phyloP scores from a whole-genome alignment of 2,329 filamentous ascomycete species.

The Penicillium sp. region DNA sequence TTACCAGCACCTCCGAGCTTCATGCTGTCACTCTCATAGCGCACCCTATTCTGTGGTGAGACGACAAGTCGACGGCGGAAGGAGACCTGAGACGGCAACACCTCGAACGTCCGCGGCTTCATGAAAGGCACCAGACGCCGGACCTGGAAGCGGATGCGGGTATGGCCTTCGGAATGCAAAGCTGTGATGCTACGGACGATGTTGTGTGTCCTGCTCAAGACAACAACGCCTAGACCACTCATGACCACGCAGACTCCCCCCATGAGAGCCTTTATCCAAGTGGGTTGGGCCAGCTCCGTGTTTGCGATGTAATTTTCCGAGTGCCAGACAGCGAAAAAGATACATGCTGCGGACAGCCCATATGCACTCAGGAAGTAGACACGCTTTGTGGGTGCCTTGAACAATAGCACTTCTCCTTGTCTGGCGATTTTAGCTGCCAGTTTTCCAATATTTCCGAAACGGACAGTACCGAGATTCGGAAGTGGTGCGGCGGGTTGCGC shows the following conservation, averaged over 20 bases:
- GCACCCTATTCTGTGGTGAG: slow-evolving; percentile 23
- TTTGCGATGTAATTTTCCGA: slow-evolving; percentile 48
- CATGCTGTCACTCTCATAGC: slow-evolving; percentile 18
- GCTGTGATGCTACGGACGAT: slow-evolving; percentile 58
- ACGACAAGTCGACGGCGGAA: slow-evolving; percentile 34
- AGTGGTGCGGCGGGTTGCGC: background rate
- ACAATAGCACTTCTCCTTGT: slow-evolving; percentile 57
- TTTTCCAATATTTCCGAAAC: slow-evolving; percentile 45
- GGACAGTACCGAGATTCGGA: background rate
- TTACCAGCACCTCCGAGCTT: slow-evolving; percentile 11
- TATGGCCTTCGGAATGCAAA: slow-evolving; percentile 36
- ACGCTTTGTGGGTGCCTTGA: slow-evolving; percentile 60
- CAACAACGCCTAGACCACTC: slow-evolving; percentile 56
- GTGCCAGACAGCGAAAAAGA: slow-evolving; percentile 50
- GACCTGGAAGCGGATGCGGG: slow-evolving; percentile 35
- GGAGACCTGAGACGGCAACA: slow-evolving; percentile 31
- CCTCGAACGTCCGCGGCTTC: slow-evolving; percentile 34
- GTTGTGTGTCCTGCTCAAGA: slow-evolving; percentile 54
- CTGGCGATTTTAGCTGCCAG: slow-evolving; percentile 48
- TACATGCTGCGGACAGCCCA: slow-evolving; percentile 51
- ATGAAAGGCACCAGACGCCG: slow-evolving; percentile 37
- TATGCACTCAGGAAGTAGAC: slow-evolving; percentile 58
- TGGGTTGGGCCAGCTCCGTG: slow-evolving; percentile 50
- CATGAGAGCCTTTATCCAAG: slow-evolving; percentile 57
- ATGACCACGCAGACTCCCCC: slow-evolving; percentile 57